Base-by-base conservation (phyloP, 768 basidiomycete species). In the Tricholoma sp. region DNA sequence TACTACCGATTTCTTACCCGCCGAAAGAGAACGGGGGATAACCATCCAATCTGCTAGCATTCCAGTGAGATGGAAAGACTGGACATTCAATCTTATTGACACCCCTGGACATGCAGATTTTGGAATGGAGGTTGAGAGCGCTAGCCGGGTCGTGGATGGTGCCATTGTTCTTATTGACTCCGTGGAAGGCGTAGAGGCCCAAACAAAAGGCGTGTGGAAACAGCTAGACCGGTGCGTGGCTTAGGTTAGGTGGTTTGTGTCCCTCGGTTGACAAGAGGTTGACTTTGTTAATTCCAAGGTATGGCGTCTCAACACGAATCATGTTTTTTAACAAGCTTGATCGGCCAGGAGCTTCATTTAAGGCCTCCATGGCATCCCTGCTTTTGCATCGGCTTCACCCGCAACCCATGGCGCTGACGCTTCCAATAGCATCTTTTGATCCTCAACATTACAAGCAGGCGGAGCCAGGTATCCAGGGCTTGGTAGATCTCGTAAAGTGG, bases 51-150 rank as follows among this genome's bases (percentile, higher is more conserved):
- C 91, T 19, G 93, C 92, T 11, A 93, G 91, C 72, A 91, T 94
- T 58, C 91, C 91, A 2, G 89, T 92, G 37, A 79, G 81, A 66
- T 93, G 91, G 91, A 87, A 86, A 67, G 71, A 85, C 54, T 91
- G 89, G 88, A 84, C 80, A 1, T 88, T 90, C 71, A 95, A 94
- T 67, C 80, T 95, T 46, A 85, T 94, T 47, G 93, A 95, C 65
- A 94, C 92, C 3, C 92, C 92, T 14, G 92, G 92, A 34, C 92
- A 95, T 72, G 93, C 91, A 4, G 92, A 95, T 69, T 95, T 95
- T 71, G 92, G 92, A n/a, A 94, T 94, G 91, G 92, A 95, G 66
- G 93, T 95, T 24, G 93, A 94, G 71, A 90, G 91, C 64, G 93
- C 93, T 7, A 94, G 91, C 65, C 84, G 92, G 27, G 88, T 95